A percentile compares a stretch with the other conserved stretches of the same genome.
Evolutionary conservation across 805 yeast species (phyloP).

Genomic region (Candida maris): DNA sequence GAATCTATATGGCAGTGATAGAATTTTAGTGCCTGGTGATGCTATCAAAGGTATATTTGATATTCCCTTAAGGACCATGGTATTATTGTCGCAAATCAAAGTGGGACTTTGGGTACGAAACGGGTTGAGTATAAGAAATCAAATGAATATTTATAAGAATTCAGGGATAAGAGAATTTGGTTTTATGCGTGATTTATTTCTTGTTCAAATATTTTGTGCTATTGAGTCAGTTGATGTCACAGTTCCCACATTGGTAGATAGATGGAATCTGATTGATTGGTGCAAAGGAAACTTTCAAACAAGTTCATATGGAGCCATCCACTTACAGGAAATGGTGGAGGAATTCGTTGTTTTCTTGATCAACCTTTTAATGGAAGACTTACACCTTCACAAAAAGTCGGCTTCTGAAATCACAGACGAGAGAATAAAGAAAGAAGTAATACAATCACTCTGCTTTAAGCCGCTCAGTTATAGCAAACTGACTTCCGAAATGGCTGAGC

Average conservation of each 20-base stretch:
- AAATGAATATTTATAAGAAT: constrained; percentile 72
- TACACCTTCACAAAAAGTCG: constrained; percentile 47
- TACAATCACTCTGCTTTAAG: constrained; percentile 78
- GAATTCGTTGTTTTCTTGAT: constrained; percentile 72
- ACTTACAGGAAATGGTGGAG: constrained; percentile 54
- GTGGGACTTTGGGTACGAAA: constrained; percentile 94
- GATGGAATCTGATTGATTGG: constrained; percentile 70
- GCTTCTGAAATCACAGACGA: constrained; percentile 47
- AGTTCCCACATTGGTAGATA: constrained; percentile 52
- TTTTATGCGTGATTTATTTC: constrained; percentile 69
- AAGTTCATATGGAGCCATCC: constrained; percentile 36
- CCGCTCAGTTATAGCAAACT: constrained; percentile 70
- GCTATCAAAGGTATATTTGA: constrained; percentile 48
- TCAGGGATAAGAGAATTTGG: constrained; percentile 82
- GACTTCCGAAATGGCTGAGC: constrained; percentile 69
- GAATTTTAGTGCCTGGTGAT: constrained; percentile 10
- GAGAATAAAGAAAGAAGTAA: constrained; percentile 64
- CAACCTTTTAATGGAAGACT: constrained; percentile 63
- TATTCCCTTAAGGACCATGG: constrained; percentile 73
- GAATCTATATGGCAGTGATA: not conserved
- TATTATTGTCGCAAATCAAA: constrained; percentile 75
- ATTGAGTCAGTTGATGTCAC: constrained; percentile 50
- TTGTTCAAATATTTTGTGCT: constrained; percentile 62
- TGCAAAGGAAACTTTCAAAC: constrained; percentile 40
- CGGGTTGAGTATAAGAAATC: constrained; percentile 77